These are phyloP conservation scores for Pyrenophora seminiperda DNA, from an alignment of 2,329 filamentous ascomycete species.

Conservation along the genomic window DNA sequence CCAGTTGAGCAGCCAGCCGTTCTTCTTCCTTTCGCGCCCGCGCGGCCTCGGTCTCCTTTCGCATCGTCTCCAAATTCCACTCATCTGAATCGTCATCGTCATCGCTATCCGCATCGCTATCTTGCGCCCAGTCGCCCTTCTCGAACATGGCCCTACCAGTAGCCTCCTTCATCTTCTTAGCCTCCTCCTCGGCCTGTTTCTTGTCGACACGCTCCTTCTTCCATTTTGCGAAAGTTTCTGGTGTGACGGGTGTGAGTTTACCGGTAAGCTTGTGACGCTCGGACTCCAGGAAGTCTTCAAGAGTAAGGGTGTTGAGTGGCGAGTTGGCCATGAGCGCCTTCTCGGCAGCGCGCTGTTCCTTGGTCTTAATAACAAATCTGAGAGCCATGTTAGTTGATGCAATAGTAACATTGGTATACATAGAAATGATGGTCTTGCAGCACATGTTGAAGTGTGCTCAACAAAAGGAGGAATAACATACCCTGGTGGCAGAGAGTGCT, in stretches of 20 bases:
- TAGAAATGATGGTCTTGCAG: no score
- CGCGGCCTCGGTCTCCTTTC: conserved; percentile 81
- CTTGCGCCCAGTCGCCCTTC: conserved; percentile 85
- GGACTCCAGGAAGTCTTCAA: conserved; percentile 96
- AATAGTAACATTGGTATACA: no score
- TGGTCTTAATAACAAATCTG: conserved; percentile 96
- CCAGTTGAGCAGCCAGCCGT: conserved; percentile 49
- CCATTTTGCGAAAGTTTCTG: conserved; percentile 93
- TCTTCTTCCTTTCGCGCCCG: conserved; percentile 80
- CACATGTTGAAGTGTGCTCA: background rate
- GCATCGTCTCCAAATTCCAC: conserved; percentile 83
- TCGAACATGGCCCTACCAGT: conserved; percentile 96
- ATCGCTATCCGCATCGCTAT: conserved; percentile 58
- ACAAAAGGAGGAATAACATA: conserved; percentile 57
- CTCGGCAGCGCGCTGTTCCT: conserved; percentile 92
- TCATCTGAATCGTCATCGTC: conserved; percentile 65
- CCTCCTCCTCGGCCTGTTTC: conserved; percentile 92
- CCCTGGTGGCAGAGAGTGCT: conserved; percentile 92
- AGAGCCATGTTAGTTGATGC: conserved; percentile 14
- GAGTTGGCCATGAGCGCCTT: conserved; percentile 97
- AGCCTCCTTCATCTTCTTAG: conserved; percentile 88
- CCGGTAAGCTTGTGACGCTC: conserved; percentile 95
- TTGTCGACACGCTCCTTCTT: conserved; percentile 93
- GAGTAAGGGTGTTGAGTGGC: conserved; percentile 87
- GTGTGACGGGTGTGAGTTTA: conserved; percentile 88